These are phyloP conservation scores for Elaeagnus macrophylla DNA, from an alignment of 306 rosid genomes.

Conservation along the genomic window DNA sequence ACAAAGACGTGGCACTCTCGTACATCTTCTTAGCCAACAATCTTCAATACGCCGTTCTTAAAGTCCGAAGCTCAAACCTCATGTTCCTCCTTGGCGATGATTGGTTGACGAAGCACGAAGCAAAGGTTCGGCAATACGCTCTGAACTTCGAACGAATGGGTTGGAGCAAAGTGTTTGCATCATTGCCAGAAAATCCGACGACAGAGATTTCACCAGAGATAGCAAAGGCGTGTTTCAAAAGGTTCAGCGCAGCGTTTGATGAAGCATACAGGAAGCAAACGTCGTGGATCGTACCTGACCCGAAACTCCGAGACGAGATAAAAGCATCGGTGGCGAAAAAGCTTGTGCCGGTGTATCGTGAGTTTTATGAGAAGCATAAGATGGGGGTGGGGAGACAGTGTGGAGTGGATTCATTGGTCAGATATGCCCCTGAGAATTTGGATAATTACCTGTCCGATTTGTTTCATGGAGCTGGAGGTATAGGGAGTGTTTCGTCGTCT, in stretches of 20 bases:
- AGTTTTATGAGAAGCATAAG: constrained; percentile 23
- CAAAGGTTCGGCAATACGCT: constrained; percentile 60
- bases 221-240: constrained; percentile 25
- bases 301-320: constrained; percentile 49
- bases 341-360: constrained; percentile 29
- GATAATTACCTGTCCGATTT: constrained; percentile 41
- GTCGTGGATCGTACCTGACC: constrained; percentile 58
- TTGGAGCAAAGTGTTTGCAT: constrained; percentile 48
- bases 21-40: constrained; percentile 90
- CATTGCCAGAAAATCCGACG: constrained; percentile 49
- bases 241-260: constrained; percentile 34
- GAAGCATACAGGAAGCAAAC: constrained; percentile 43
- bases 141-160: constrained; percentile 65
- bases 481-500: constrained; percentile 32
- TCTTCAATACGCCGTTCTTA: constrained; percentile 67
- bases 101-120: constrained; percentile 54
- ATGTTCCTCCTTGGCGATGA: constrained; percentile 42
- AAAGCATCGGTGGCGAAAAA: constrained; percentile 35
- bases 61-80: constrained; percentile 49
- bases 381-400: constrained; percentile 15
- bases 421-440: constrained; percentile 46
- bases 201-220: constrained; percentile 41
- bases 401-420: constrained; percentile 24
- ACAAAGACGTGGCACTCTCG: constrained; percentile 64
- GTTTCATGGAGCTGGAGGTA: constrained; percentile 32